Base-by-base conservation (phyloP, 495 filamentous ascomycete species). In the Copromyces sp. region DNA sequence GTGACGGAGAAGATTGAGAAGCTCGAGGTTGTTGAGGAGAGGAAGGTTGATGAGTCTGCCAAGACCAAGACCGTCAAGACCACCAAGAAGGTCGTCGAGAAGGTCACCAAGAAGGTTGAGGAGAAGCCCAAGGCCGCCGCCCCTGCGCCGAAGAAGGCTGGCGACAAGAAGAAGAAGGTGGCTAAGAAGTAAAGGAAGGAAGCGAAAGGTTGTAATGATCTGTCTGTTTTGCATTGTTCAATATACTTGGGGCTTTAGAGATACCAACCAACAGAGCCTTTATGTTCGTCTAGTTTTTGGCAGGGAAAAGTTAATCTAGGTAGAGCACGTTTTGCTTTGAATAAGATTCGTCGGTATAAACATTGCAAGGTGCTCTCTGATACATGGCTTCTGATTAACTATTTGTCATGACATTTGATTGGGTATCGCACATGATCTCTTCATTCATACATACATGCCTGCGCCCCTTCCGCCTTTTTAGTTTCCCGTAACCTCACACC, bases 11-110 rank as follows among this genome's bases (percentile, higher is more conserved):
- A 73, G 71, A 71, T 59, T n/a, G 75, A 80, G 20, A 75, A 73
- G 59, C 14, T 68, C 9, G 79, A 80, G 73, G 74, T 69, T 7
- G 68, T 69, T 73, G 75, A 78, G 78, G 73, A 80, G 70, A 65
- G 35, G 29, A 65, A 35, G 29, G 53, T 17, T 65, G 53, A 37
- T 61, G 45, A 20, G 9, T 44, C 42, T 17, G 7, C 41, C 2
- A 40, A 40, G 39, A 40, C 45, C 45, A 61, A 61, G 53, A 47
- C 44, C n/a, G 20, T 16, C 11, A 37, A 39, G 38, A 12, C 65
- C n/a, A 42, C 32, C 69, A 40, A 24, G 38, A 41, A 72, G 73
- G 44, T 65, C 45, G 20, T 29, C 9, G 29, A 71, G 35, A 68
- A 75, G 39, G 72, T 61, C n/a, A 39, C 24, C 42, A 70, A 72